A percentile compares a stretch with the other conserved stretches of the same genome.
These are phyloP conservation scores for Populus alba DNA, from an alignment of 345 rosid genomes.

Conservation along the genomic window DNA sequence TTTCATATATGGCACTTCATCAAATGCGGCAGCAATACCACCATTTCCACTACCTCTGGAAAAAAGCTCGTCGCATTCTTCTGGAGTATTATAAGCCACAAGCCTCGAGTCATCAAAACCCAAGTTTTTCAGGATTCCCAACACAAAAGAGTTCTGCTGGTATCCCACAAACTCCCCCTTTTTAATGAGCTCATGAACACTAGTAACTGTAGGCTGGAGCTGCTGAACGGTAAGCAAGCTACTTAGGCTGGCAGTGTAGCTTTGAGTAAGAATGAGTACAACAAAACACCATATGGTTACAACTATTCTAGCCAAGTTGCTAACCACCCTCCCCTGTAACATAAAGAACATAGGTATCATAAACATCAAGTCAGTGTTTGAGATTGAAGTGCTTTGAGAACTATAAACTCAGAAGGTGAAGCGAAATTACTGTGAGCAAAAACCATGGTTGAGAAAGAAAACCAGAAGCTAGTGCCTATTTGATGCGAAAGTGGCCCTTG, in stretches of 20 bases:
- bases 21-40: constrained; percentile 36
- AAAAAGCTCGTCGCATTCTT: constrained; percentile 24
- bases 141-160: constrained; percentile 33
- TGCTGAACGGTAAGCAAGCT: constrained; percentile 50
- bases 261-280: constrained; percentile 57
- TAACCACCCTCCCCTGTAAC: constrained; percentile 52
- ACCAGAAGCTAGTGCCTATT: constrained; percentile 71
- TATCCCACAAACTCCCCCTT: constrained; percentile 39
- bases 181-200: constrained; percentile 34
- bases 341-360: not conserved
- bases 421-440: constrained; percentile 2
- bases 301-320: constrained; percentile 45
- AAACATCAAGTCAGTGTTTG: not conserved
- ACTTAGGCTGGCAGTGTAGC: constrained; percentile 64
- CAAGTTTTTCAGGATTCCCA: constrained; percentile 18
- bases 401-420: not conserved
- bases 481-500: constrained; percentile 47
- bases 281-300: constrained; percentile 57
- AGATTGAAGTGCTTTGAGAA: not conserved
- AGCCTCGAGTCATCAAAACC: constrained; percentile 13
- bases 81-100: not conserved
- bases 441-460: constrained; percentile 38
- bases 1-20: constrained; percentile 32
- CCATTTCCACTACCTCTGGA: constrained; percentile 15
- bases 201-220: constrained; percentile 40